These are phyloP conservation scores for Alternaria brassicicola DNA, from an alignment of 2,329 filamentous ascomycete genomes.

Conservation along the genomic window DNA sequence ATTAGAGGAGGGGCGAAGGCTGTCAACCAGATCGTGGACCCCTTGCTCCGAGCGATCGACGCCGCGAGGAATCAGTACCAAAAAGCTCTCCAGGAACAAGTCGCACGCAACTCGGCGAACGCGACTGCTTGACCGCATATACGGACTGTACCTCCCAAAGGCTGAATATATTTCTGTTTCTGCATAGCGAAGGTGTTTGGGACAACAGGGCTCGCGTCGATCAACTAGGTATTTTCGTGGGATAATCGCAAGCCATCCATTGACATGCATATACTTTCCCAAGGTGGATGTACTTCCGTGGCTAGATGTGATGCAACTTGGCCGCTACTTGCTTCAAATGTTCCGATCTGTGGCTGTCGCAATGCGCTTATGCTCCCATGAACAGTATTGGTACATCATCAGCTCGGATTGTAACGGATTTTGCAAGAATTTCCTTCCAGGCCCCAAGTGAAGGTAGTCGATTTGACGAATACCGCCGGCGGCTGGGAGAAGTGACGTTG, in stretches of 20 bases:
- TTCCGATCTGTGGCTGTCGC: background rate
- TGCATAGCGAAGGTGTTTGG: conserved; percentile 45
- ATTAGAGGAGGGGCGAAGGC: conserved; percentile 77
- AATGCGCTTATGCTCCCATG: background rate
- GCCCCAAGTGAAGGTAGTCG: background rate
- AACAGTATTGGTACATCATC: background rate
- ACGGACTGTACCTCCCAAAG: background rate
- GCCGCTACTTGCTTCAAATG: background rate
- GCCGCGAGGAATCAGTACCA: conserved; percentile 74
- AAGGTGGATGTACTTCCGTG: background rate
- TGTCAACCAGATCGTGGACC: conserved; percentile 76
- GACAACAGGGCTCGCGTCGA: background rate
- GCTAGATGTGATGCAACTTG: background rate
- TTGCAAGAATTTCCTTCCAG: background rate
- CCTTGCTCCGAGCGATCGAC: conserved; percentile 72
- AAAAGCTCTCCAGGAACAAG: conserved; percentile 69
- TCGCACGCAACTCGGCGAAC: conserved; percentile 23
- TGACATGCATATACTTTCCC: background rate
- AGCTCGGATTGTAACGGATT: background rate
- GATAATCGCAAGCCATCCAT: background rate
- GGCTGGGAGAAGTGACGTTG: conserved; percentile 1
- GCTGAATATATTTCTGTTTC: conserved; percentile 5
- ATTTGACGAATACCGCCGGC: background rate
- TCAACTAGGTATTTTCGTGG: background rate
- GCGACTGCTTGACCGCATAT: background rate